These are phyloP conservation scores for Trypanosomatidae sp. DNA, from an alignment of 208 protist genomes.

Conservation along the genomic window DNA sequence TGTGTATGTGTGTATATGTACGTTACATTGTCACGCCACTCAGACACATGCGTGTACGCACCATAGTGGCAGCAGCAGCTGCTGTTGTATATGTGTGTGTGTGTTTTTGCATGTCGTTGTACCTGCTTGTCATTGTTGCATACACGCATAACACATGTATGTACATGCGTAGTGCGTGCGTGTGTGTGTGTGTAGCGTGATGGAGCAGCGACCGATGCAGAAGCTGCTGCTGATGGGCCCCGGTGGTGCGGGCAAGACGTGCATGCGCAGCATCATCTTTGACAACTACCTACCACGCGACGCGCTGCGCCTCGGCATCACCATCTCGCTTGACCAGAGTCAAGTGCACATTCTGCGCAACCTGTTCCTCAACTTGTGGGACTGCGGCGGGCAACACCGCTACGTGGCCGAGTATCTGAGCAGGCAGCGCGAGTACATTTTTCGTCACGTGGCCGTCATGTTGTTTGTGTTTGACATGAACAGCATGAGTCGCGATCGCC, in stretches of 20 bases:
- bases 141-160: no score
- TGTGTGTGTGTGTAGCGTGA: constrained; percentile 8
- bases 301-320: constrained; percentile 87
- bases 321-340: constrained; percentile 96
- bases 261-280: constrained; percentile 99
- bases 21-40: no score
- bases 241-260: constrained; percentile 93
- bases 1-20: no score
- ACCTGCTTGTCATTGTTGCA: no score
- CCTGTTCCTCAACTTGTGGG: constrained; percentile 98
- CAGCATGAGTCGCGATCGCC: constrained; percentile 74
- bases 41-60: no score
- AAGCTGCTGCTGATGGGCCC: constrained; percentile 97
- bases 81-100: no score
- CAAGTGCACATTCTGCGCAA: constrained; percentile 98
- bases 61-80: no score
- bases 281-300: constrained; percentile 97
- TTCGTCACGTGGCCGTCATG: constrained; percentile 96
- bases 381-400: constrained; percentile 97
- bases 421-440: constrained; percentile 97
- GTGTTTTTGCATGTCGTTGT: no score
- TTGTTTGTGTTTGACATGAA: constrained; percentile 99
- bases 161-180: background rate
- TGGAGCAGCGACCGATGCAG: constrained; percentile 72
- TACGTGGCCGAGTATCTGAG: constrained; percentile 98